Evolutionary conservation across 352 stramenopile genomes (phyloP).

Genomic region (Pythium diclinum): DNA sequence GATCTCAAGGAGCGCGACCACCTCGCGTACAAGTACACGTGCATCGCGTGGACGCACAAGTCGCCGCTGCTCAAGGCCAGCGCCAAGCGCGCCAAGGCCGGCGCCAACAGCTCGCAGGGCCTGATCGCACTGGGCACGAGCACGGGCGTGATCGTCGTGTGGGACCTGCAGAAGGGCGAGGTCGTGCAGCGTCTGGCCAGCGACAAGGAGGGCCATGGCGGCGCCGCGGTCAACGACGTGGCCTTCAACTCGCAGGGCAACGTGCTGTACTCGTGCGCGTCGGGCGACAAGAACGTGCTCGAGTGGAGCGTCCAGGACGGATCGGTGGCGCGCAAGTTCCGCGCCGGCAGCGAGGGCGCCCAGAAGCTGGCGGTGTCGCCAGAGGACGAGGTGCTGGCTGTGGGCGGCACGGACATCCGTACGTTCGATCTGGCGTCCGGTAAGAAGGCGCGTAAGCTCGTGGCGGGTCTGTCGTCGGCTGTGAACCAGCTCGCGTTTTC

Average conservation of each 20-base stretch:
- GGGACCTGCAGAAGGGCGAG: constrained; percentile 67
- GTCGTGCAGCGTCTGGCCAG: constrained; percentile 57
- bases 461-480: constrained; percentile 65
- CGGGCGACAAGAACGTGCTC: constrained; percentile 71
- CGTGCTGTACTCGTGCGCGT: constrained; percentile 56
- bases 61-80: constrained; percentile 38
- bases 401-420: constrained; percentile 60
- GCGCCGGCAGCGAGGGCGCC: constrained; percentile 45
- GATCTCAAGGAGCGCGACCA: constrained; percentile 84
- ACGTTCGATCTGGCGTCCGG: constrained; percentile 74
- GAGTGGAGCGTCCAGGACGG: constrained; percentile 70
- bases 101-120: constrained; percentile 38
- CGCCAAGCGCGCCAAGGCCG: constrained; percentile 46
- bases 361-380: constrained; percentile 62
- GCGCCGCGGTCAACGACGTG: constrained; percentile 51
- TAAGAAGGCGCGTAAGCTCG: constrained; percentile 77
- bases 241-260: constrained; percentile 70
- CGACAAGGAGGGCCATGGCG: constrained; percentile 39
- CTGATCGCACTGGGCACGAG: constrained; percentile 71
- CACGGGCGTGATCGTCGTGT: constrained; percentile 63
- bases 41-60: constrained; percentile 58
- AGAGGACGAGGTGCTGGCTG: constrained; percentile 60
- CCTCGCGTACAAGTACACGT: constrained; percentile 81
- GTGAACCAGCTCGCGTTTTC: constrained; percentile 76
- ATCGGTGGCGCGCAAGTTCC: constrained; percentile 63